Evolutionary conservation across 495 filamentous ascomycete genomes (phyloP).

Genomic region (Penicillium flavigenum): DNA sequence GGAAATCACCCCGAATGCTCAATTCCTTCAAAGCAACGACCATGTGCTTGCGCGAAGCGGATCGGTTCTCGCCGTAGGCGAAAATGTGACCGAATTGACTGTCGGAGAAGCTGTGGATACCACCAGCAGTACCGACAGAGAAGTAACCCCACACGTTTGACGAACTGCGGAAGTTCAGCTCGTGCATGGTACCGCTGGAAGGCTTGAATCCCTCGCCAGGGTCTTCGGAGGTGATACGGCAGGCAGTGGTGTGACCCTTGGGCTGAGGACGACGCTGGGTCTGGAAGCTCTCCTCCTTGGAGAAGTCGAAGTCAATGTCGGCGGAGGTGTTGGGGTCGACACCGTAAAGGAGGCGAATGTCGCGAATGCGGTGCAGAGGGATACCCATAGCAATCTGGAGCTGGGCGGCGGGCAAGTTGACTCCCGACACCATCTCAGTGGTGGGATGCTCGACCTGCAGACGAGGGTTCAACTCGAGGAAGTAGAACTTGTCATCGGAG

Average conservation of each 20-base stretch:
- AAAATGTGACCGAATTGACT: conserved; percentile 99
- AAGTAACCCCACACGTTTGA: conserved; percentile 99
- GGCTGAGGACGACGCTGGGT: conserved; percentile 86
- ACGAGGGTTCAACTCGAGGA: conserved; percentile 96
- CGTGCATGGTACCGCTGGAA: conserved; percentile 97
- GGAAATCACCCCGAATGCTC: conserved; percentile 98
- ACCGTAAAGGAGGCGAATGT: conserved; percentile 94
- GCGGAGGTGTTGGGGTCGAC: conserved; percentile 84
- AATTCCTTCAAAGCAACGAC: conserved; percentile 97
- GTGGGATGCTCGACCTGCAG: conserved; percentile 99
- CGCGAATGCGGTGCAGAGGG: conserved; percentile 89
- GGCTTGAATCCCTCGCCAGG: conserved; percentile 99
- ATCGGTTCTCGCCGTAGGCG: conserved; percentile 95
- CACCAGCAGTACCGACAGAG: conserved; percentile 92
- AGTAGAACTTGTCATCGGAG: conserved; percentile 98
- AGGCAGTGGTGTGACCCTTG: conserved; percentile 96
- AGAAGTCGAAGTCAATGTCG: conserved; percentile 96
- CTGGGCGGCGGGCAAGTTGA: conserved; percentile 95
- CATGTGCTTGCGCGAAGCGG: conserved; percentile 98
- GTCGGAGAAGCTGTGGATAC: conserved; percentile 99
- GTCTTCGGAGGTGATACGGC: conserved; percentile 99
- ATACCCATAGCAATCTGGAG: conserved; percentile 99
- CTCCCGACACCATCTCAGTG: conserved; percentile 98
- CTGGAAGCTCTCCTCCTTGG: conserved; percentile 75
- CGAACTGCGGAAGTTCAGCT: conserved; percentile 96